These are phyloP conservation scores for Metarhizium brunneum DNA, from an alignment of 2,329 filamentous ascomycete genomes.

Conservation along the genomic window DNA sequence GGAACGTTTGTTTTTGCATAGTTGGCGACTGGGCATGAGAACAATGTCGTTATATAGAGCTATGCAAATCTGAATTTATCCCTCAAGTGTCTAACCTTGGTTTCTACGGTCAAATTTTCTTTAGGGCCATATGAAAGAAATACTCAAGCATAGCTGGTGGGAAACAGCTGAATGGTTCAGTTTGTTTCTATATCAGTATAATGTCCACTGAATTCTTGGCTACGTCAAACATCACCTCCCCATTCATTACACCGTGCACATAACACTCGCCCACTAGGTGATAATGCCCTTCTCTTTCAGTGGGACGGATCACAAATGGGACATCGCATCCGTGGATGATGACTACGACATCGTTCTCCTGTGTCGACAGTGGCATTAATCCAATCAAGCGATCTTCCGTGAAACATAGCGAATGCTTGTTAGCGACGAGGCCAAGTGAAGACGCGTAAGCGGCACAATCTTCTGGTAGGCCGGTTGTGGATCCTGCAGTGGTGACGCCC, in stretches of 20 bases:
- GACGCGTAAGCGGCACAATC: slow-evolving; percentile 3
- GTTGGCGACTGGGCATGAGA: neutral
- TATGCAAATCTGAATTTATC: neutral
- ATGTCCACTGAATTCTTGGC: slow-evolving; percentile 1
- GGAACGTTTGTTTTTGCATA: neutral
- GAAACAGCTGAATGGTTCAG: neutral
- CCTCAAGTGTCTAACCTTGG: too few species aligned
- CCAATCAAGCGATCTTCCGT: slow-evolving; percentile 4
- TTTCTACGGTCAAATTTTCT: neutral
- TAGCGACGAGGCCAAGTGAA: neutral
- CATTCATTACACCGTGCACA: slow-evolving; percentile 10
- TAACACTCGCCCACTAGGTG: slow-evolving; percentile 7
- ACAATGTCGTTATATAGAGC: neutral
- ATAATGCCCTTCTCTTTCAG: slow-evolving; percentile 1
- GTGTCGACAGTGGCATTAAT: slow-evolving; percentile 5
- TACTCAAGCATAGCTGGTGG: neutral
- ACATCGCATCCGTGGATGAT: slow-evolving; percentile 8
- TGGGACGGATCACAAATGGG: slow-evolving; percentile 6
- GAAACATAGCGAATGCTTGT: slow-evolving; percentile 4
- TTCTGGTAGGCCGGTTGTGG: slow-evolving; percentile 1
- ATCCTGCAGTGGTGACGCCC: slow-evolving; percentile 1
- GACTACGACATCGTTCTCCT: slow-evolving; percentile 4
- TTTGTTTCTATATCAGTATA: neutral
- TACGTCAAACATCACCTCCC: slow-evolving; percentile 4
- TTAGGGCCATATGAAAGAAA: neutral